Conservation (phyloP, 176 grass and related monocot species). For the Avena insularis region DNA sequence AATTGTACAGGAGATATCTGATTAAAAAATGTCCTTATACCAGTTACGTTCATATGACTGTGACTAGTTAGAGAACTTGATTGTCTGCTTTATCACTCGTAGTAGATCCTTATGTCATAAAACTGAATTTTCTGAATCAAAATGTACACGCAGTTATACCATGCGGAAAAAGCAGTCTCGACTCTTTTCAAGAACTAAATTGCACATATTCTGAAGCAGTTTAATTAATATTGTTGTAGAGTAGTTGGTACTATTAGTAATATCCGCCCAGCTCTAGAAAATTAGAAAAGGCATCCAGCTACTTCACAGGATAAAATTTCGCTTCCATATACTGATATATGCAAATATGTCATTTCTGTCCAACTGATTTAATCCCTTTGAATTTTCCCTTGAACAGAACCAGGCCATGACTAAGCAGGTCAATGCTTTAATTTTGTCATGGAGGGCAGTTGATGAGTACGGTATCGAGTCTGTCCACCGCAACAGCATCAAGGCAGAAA, state of each 20-base stretch:
- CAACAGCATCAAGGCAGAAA: conserved; percentile 45
- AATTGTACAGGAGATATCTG: conserved; percentile 6
- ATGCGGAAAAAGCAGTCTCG: neutral
- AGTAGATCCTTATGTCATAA: neutral
- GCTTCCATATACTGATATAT: conserved; percentile 1
- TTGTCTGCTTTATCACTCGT: neutral
- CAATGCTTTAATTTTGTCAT: conserved; percentile 49
- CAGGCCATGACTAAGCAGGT: conserved; percentile 34
- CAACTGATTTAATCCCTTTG: neutral
- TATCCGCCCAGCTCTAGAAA: neutral
- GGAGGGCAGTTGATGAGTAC: conserved; percentile 33
- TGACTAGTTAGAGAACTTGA: neutral
- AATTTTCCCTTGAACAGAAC: conserved; percentile 32
- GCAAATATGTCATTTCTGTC: neutral
- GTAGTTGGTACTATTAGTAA: neutral
- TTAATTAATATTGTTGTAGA: neutral
- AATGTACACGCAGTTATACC: neutral
- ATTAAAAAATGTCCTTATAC: neutral
- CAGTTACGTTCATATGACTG: neutral
- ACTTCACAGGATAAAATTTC: neutral
- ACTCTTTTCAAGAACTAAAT: neutral
- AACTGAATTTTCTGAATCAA: neutral
- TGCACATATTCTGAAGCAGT: neutral
- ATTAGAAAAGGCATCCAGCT: neutral
- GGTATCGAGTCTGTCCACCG: conserved; percentile 26